A percentile compares a stretch with the other conserved stretches of the same genome.
Conservation (phyloP, 768 basidiomycete genomes). For the Krasilnikovozyma curviuscula region DNA sequence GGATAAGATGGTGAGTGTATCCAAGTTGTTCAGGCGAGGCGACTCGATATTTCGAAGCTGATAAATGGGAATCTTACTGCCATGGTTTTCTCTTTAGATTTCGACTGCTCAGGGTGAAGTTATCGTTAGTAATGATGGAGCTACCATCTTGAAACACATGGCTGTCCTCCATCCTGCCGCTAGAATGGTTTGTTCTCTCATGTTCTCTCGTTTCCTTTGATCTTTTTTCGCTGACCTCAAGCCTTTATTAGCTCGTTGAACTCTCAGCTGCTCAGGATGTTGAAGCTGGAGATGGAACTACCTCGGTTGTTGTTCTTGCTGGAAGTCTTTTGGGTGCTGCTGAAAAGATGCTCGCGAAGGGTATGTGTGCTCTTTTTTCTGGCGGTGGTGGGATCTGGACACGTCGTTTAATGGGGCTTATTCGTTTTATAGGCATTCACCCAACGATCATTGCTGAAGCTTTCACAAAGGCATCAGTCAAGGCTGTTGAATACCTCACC, state of each 20-base stretch:
- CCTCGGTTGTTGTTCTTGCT: conserved; percentile 88
- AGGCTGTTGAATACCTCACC: conserved; percentile 81
- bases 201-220: background rate
- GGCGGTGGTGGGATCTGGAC: background rate
- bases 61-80: background rate
- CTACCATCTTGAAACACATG: conserved; percentile 78
- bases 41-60: background rate
- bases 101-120: conserved; percentile 92
- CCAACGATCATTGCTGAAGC: conserved; percentile 92
- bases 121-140: conserved; percentile 95
- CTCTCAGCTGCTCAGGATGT: conserved; percentile 94
- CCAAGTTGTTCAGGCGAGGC: background rate
- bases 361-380: conserved; percentile 26
- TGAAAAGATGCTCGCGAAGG: conserved; percentile 88
- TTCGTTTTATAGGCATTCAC: conserved; percentile 42
- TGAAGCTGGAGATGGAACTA: conserved; percentile 96
- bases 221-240: background rate
- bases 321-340: conserved; percentile 83
- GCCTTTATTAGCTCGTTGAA: conserved; percentile 62
- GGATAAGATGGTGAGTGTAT: conserved; percentile 80
- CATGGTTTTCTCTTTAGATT: conserved; percentile 37
- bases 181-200: conserved; percentile 54
- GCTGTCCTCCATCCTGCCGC: conserved; percentile 95
- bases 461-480: conserved; percentile 76
- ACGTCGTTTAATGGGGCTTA: background rate